Evolutionary conservation across 441 rosid genomes (phyloP), one percentile per base, ranked within the genome.

Genomic region (Capsella rubella): DNA sequence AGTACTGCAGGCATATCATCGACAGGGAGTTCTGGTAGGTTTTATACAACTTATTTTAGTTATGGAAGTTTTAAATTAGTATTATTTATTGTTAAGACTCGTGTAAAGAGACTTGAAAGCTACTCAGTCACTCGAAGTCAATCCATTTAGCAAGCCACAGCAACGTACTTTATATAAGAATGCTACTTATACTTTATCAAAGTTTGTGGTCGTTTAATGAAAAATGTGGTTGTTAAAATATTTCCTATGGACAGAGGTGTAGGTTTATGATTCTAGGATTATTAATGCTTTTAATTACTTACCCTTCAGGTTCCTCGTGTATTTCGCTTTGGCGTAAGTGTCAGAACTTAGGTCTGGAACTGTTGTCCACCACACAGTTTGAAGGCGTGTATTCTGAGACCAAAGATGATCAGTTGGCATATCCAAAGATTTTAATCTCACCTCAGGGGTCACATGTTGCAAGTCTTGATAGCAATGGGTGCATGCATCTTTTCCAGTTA

Each of bases 401-500:
- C 69, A 82, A 84, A 61, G 85, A 80, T 71, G 64, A 50, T 51
- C 85, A 78, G 60, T 79, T 84, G 76, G 85, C 89, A 78, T 81
- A 79, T 79, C 92, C 95, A 28, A 95, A 92, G 86, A 88, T 90
- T 82, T 80, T 82, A 76, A 81, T 95, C 72, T 95, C 99, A 68
- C 89, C 92, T 21, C 84, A 67, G 58, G 88, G 91, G 60, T 81
- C 86, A 61, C 82, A 80, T 80, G 83, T 85, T 77, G 95, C 95
- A 31, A 81, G 95, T 72, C 81, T 89, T 78, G 99, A 91, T 87
- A 66, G 83, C 79, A 74, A 74, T 67, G 96, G 96, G 75, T 76
- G 76, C 75, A 67, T 95, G 82, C 84, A 84, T 78, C 50, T 93
- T 68, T 90, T 95, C 80, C 75, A 82, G 82, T 56, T 87, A 79